Conservation (phyloP, 495 filamentous ascomycete genomes). For the Hyaloscypha finlandica region DNA sequence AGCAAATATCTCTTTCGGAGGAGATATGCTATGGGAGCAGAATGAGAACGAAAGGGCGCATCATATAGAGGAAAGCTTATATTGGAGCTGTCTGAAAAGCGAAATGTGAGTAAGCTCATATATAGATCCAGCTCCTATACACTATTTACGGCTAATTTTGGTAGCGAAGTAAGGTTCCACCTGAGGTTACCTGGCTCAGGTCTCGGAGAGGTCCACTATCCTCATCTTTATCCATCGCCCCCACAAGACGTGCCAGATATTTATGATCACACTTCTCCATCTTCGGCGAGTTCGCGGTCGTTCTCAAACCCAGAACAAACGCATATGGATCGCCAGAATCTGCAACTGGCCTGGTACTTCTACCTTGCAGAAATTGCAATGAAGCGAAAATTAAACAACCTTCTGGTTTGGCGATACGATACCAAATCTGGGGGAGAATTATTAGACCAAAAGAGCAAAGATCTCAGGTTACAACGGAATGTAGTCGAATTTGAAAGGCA, state of each 20-base stretch:
- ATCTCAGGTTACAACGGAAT: neutral
- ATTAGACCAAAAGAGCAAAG: neutral
- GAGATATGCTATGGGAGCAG: neutral
- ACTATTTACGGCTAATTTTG: neutral
- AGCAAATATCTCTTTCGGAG: neutral
- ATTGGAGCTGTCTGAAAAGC: slow-evolving; percentile 1
- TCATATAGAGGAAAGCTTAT: slow-evolving; percentile 7
- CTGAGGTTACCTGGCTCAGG: neutral
- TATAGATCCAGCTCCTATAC: neutral
- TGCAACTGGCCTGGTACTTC: neutral
- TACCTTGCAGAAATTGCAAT: slow-evolving; percentile 1
- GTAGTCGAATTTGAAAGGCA: neutral
- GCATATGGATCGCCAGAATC: neutral
- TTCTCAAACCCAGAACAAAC: neutral
- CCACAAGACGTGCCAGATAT: neutral
- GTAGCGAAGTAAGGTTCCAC: neutral
- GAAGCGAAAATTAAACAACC: neutral
- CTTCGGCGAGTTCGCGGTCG: neutral
- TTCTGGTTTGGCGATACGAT: neutral
- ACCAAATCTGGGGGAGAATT: neutral
- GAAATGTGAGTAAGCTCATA: neutral
- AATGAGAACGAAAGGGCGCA: slow-evolving; percentile 5
- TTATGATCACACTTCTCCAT: neutral
- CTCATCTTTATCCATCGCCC: neutral
- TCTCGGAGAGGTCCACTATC: neutral